Evolutionary conservation across 345 rosid species (phyloP).

Genomic region (Psidium friedrichsthalianum): DNA sequence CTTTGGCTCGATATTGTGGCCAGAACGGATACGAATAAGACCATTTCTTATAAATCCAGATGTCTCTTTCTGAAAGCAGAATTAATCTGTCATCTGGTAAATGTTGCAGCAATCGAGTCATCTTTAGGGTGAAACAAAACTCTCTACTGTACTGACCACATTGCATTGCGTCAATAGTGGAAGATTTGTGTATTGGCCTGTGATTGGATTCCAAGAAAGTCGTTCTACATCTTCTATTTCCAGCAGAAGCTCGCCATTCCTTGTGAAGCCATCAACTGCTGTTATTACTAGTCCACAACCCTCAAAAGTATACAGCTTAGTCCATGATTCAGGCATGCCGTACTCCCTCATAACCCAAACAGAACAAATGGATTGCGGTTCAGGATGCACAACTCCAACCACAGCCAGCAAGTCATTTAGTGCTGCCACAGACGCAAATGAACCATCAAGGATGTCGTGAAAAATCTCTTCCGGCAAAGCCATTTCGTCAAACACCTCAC

Average conservation of each 20-base stretch:
- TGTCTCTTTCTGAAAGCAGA: neutral
- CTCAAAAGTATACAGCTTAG: neutral
- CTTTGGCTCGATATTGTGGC: neutral
- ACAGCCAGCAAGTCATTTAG: too few relatives aligned
- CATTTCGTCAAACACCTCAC: neutral
- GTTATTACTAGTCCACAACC: neutral
- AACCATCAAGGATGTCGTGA: neutral
- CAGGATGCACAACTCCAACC: too few relatives aligned
- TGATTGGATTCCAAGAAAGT: neutral
- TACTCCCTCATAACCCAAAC: neutral
- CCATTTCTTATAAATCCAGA: neutral
- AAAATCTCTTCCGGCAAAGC: neutral
- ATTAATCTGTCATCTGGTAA: neutral
- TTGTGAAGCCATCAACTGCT: neutral
- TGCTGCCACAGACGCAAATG: too few relatives aligned
- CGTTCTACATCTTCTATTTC: neutral
- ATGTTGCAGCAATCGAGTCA: neutral
- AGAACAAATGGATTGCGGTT: neutral
- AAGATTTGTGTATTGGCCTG: neutral
- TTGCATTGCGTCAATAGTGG: neutral
- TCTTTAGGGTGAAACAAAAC: neutral
- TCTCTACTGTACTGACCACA: neutral
- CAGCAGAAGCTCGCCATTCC: neutral
- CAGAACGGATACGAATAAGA: neutral
- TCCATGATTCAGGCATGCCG: neutral